These are phyloP conservation scores for Cercophora samala DNA, from an alignment of 495 filamentous ascomycete species.

Conservation along the genomic window DNA sequence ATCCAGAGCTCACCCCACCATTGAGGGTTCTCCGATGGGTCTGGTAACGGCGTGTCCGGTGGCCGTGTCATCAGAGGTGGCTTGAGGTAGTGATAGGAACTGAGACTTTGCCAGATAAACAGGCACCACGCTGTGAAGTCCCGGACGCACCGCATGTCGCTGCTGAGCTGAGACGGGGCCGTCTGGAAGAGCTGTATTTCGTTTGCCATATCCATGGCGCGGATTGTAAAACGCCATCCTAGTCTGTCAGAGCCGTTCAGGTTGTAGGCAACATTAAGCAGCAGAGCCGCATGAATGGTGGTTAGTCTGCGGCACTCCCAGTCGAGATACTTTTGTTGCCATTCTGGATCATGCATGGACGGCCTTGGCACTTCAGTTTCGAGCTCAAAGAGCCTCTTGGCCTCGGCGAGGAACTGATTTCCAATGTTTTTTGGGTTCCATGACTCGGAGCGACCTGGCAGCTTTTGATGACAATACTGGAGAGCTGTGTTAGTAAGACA, in stretches of 20 bases:
- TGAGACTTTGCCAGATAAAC: slow-evolving; percentile 35
- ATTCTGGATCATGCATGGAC: slow-evolving; percentile 17
- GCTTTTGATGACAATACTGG: slow-evolving; percentile 33
- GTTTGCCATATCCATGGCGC: slow-evolving; percentile 36
- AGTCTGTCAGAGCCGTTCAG: slow-evolving; percentile 38
- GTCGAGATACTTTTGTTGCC: slow-evolving; percentile 19
- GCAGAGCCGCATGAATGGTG: slow-evolving; percentile 36
- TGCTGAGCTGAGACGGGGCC: neutral
- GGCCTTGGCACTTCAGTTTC: slow-evolving; percentile 26
- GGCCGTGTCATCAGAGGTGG: slow-evolving; percentile 27
- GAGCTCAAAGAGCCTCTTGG: slow-evolving; percentile 38
- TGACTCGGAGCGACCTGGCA: slow-evolving; percentile 32
- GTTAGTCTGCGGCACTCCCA: slow-evolving; percentile 31
- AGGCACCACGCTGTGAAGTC: slow-evolving; percentile 39
- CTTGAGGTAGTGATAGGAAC: slow-evolving; percentile 31
- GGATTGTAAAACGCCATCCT: slow-evolving; percentile 34
- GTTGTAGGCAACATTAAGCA: slow-evolving; percentile 31
- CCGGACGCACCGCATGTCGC: slow-evolving; percentile 26
- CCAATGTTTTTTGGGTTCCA: slow-evolving; percentile 39
- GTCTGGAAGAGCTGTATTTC: slow-evolving; percentile 31
- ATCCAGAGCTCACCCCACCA: slow-evolving; percentile 43
- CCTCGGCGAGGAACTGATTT: slow-evolving; percentile 42
- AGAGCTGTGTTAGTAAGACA: neutral
- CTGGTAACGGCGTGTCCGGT: slow-evolving; percentile 32
- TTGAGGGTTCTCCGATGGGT: slow-evolving; percentile 27